Evolutionary conservation across 257 asterid genomes (phyloP).

Genomic region (Capsicum baccatum): DNA sequence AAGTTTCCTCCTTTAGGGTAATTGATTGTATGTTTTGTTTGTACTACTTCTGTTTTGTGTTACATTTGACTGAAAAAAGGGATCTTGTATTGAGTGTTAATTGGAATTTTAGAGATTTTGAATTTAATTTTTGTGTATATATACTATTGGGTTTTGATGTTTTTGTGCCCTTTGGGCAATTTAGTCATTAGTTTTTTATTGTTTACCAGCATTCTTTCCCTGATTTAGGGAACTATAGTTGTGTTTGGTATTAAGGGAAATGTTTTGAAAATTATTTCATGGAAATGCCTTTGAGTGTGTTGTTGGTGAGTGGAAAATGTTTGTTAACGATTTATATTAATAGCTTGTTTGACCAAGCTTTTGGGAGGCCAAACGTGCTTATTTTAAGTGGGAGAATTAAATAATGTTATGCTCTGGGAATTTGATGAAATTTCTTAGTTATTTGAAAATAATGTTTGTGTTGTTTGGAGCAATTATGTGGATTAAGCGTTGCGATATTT

Average conservation of each 20-base stretch:
- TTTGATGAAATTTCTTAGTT: conserved; percentile 10
- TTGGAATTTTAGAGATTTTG: background rate
- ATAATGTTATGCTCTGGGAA: background rate
- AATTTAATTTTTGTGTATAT: background rate
- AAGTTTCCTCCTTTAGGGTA: background rate
- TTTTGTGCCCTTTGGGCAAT: background rate
- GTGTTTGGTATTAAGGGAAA: background rate
- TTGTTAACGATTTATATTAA: background rate
- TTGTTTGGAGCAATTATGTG: background rate
- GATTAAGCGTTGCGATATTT: background rate
- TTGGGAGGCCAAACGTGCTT: too few relatives aligned
- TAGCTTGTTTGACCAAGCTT: too few relatives aligned
- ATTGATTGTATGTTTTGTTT: background rate
- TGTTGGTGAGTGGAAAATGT: background rate
- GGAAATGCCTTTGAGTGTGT: background rate
- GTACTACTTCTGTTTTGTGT: background rate
- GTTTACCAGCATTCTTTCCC: background rate
- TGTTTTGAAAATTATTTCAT: background rate
- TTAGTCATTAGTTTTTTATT: background rate
- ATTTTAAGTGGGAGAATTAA: background rate
- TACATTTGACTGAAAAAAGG: background rate
- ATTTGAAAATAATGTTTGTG: background rate
- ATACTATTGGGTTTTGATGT: background rate
- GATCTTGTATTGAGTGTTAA: background rate
- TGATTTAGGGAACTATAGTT: background rate